A percentile compares a stretch with the other conserved stretches of the same genome.
These are phyloP conservation scores for Acanthamoeba healyi DNA, from an alignment of 208 protist species.

Conservation along the genomic window DNA sequence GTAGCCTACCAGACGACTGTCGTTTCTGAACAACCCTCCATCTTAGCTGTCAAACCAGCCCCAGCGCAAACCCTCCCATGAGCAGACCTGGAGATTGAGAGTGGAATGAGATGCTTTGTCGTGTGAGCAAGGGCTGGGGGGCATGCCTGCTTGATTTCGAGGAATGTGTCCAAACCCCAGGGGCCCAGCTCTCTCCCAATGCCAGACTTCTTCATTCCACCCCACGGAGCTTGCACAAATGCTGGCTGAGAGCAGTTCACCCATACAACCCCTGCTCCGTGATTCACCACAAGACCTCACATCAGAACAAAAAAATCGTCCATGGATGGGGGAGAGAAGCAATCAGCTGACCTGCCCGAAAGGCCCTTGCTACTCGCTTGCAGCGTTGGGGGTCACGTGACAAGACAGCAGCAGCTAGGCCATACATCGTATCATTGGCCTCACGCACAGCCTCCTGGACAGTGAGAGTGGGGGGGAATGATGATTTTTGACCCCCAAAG, in stretches of 20 bases:
- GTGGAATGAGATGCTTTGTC: background rate
- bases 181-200: slow-evolving; percentile 61
- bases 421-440: slow-evolving; percentile 61
- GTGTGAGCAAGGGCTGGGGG: background rate
- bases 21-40: too few relatives aligned
- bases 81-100: background rate
- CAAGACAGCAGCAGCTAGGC: slow-evolving; percentile 59
- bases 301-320: too few relatives aligned
- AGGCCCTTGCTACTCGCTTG: slow-evolving; percentile 1
- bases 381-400: background rate
- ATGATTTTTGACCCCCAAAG: too few relatives aligned
- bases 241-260: slow-evolving; percentile 75
- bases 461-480: too few relatives aligned
- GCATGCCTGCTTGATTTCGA: slow-evolving; percentile 65
- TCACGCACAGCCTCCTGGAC: slow-evolving; percentile 32
- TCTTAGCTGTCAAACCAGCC: background rate
- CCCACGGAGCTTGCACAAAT: slow-evolving; percentile 71
- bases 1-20: background rate
- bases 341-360: background rate
- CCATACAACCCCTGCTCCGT: slow-evolving; percentile 65
- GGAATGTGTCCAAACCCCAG: slow-evolving; percentile 56
- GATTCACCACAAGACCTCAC: too few relatives aligned
- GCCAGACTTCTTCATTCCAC: slow-evolving; percentile 49
- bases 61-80: background rate
- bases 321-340: too few relatives aligned